phyloP scores from a whole-genome alignment of 768 basidiomycete species.

The Rhodotorula babjevae region DNA sequence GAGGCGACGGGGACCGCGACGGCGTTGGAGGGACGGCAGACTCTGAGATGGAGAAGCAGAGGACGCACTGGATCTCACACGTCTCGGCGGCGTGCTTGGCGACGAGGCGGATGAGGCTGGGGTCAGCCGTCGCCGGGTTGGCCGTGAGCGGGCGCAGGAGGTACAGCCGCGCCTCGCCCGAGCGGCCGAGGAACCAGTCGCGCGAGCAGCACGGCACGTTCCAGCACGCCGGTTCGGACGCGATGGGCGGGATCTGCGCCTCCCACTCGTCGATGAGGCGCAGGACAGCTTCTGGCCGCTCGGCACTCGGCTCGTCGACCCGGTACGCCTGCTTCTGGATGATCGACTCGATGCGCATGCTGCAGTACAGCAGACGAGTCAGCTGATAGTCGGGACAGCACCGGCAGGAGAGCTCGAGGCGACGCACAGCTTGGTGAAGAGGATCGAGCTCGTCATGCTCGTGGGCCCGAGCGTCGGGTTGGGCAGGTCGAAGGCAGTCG shows the following conservation, averaged over 20 bases:
- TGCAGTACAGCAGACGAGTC: neutral
- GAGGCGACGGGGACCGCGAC: too few species aligned
- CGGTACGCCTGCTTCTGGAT: slow-evolving; percentile 37
- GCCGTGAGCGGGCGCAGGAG: slow-evolving; percentile 27
- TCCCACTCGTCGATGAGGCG: slow-evolving; percentile 23
- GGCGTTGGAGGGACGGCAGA: too few species aligned
- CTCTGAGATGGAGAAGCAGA: too few species aligned
- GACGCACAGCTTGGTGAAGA: slow-evolving; percentile 38
- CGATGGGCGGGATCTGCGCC: slow-evolving; percentile 4
- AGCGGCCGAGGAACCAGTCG: slow-evolving; percentile 21
- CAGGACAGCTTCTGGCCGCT: slow-evolving; percentile 5
- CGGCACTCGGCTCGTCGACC: neutral
- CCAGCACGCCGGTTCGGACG: slow-evolving; percentile 1
- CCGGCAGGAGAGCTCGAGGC: too few species aligned
- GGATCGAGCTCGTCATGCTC: slow-evolving; percentile 43
- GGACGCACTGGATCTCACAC: slow-evolving; percentile 28
- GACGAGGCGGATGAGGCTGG: slow-evolving; percentile 7
- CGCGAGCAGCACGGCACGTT: slow-evolving; percentile 4
- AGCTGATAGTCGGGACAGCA: too few species aligned
- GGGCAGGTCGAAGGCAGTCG: slow-evolving; percentile 23
- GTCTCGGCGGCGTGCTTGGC: slow-evolving; percentile 19
- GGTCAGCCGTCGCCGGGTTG: slow-evolving; percentile 1
- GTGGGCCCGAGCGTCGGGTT: slow-evolving; percentile 5
- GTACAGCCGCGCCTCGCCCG: slow-evolving; percentile 17
- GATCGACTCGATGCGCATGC: slow-evolving; percentile 40